Percentiles rank a stretch among this genome's conserved stretches.
Conservation (phyloP, 257 asterid species). For the Solanum habrochaites region DNA sequence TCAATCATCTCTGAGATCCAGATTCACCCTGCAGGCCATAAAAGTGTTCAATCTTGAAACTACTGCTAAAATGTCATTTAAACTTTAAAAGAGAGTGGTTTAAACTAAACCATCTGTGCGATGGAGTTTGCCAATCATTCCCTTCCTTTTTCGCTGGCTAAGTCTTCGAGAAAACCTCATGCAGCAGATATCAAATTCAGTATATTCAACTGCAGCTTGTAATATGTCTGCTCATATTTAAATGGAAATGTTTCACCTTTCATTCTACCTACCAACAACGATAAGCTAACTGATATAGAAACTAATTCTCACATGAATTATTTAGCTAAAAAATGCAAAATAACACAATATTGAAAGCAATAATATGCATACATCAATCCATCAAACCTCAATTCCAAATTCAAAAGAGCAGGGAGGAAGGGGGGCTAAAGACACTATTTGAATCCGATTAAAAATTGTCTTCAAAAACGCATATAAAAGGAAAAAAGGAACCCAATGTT, state of each 20-base stretch:
- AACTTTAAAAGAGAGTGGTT: background rate
- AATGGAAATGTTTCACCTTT: background rate
- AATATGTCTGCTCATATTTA: background rate
- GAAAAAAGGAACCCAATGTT: background rate
- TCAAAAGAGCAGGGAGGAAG: background rate
- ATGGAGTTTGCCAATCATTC: background rate
- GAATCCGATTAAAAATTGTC: background rate
- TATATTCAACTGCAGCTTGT: background rate
- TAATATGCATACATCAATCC: background rate
- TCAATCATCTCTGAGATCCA: background rate
- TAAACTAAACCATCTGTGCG: background rate
- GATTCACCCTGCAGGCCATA: background rate
- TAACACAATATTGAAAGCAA: background rate
- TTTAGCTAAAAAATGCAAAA: background rate
- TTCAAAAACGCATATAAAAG: background rate
- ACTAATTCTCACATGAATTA: background rate
- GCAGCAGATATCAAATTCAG: background rate
- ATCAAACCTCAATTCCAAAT: background rate
- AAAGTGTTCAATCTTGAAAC: background rate
- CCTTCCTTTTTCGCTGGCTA: background rate
- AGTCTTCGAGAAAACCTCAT: background rate
- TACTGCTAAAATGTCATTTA: background rate
- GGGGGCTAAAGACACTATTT: background rate
- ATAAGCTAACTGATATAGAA: background rate
- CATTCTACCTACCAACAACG: background rate